These are phyloP conservation scores for Zoysia matrella DNA, from an alignment of 202 grass and related monocot genomes.

Conservation along the genomic window DNA sequence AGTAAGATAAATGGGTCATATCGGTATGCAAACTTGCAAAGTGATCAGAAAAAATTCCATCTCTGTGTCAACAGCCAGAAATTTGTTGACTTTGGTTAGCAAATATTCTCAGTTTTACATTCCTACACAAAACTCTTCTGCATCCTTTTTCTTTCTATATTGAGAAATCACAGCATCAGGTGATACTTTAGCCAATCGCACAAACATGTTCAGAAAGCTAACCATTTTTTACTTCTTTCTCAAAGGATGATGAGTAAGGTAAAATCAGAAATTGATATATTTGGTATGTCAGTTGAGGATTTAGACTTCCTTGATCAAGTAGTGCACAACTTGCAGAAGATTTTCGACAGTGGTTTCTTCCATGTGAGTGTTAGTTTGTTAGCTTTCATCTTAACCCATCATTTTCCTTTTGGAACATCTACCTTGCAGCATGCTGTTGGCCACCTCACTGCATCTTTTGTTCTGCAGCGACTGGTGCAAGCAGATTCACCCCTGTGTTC, in stretches of 20 bases:
- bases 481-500: conserved; percentile 58
- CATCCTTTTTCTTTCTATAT: background rate
- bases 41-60: background rate
- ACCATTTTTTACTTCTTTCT: conserved; percentile 29
- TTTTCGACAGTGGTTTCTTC: conserved; percentile 69
- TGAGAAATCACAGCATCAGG: background rate
- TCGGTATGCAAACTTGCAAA: background rate
- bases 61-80: background rate
- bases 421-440: conserved; percentile 18
- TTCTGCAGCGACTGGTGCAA: conserved; percentile 57
- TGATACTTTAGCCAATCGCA: background rate
- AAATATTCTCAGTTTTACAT: conserved; percentile 7
- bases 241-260: conserved; percentile 83
- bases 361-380: conserved; percentile 50
- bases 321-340: conserved; percentile 60
- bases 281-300: conserved; percentile 59
- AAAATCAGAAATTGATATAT: conserved; percentile 62
- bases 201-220: conserved; percentile 12
- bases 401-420: conserved; percentile 35
- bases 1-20: background rate
- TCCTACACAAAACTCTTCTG: background rate
- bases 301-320: conserved; percentile 81
- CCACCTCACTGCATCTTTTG: conserved; percentile 22
- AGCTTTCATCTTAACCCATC: conserved; percentile 11
- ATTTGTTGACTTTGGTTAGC: background rate